These are phyloP conservation scores for Bretschneidera sinensis DNA, from an alignment of 345 rosid species.

Conservation along the genomic window DNA sequence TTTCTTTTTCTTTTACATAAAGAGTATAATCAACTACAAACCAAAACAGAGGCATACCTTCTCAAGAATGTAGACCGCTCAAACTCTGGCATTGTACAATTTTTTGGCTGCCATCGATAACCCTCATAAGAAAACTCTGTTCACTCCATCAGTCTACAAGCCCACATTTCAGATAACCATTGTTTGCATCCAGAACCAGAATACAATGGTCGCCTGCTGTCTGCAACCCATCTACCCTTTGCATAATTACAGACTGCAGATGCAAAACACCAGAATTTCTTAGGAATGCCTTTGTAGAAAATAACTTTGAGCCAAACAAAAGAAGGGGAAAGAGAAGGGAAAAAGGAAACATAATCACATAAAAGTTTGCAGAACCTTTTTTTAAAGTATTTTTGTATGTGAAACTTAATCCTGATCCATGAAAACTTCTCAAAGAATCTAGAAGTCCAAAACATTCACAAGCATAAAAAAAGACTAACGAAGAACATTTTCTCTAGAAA, in stretches of 20 bases:
- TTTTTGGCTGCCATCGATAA: constrained; percentile 72
- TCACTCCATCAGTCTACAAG: constrained; percentile 56
- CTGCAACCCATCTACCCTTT: constrained; percentile 64
- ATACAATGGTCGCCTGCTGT: constrained; percentile 50
- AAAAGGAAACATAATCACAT: background rate
- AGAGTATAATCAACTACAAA: background rate
- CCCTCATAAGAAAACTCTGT: constrained; percentile 70
- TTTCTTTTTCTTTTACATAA: background rate
- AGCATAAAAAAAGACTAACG: background rate
- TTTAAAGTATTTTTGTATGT: no score
- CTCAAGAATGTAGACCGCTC: constrained; percentile 54
- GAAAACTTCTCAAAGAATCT: background rate
- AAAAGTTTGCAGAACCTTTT: background rate
- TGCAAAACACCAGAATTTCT: background rate
- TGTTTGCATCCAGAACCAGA: constrained; percentile 58
- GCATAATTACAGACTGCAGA: constrained; percentile 68
- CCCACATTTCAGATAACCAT: constrained; percentile 77
- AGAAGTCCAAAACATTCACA: background rate
- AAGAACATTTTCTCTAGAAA: background rate
- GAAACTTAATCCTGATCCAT: no score
- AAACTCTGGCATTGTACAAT: constrained; percentile 64
- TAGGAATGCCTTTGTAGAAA: background rate
- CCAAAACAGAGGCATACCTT: constrained; percentile 31
- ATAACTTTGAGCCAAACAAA: background rate
- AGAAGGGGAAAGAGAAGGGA: background rate